Base-by-base conservation (phyloP, 495 filamentous ascomycete genomes). In the Aspergillus carlsbadensis region DNA sequence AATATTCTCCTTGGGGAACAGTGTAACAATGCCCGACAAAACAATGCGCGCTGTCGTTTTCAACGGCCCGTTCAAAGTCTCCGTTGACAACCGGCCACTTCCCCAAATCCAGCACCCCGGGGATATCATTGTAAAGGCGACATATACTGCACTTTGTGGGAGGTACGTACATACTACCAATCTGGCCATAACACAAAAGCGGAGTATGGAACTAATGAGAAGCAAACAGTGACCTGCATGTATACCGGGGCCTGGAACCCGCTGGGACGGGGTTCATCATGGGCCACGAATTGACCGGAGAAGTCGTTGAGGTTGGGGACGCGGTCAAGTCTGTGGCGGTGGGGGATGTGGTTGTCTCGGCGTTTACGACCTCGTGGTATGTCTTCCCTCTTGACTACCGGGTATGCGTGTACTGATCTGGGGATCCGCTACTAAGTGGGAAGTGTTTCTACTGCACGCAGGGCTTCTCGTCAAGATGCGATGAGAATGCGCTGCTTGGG, bases 381-480 rank as follows among this genome's bases (percentile, higher is more conserved):
- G 86, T 73, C 42, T 8, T 57, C 35, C 31, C 15, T 48, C 8
- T 44, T 34, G n/a, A 36, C 35, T 15, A 15, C 26, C 26, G 3
- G 26, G 8, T 3, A 29, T 8, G 26, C 8, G 26, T 8, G 26
- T 29, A 29, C 26, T 29, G 26, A 4, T 29, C 3, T 29, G 26
- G 3, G 3, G 26, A 29, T 3, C 3, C 8, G 26, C 4, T 29
- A 8, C 26, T 51, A 59, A 91, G 89, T 73, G 82, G 84, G 41
- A 77, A 85, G 36, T 97, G 93, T 73, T 97, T 93, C 78, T 97
- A 96, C 78, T 98, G 93, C 80, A 83, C 78, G 41, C 81, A 87
- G 57, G 87, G 87, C 15, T 88, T 81, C 71, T 91, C 91, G 10
- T 92, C 91, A 10, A 87, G 93, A 48, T 98, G 94, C 70, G 77